Evolutionary conservation across 768 basidiomycete genomes (phyloP).

Genomic region (Phaeotremella skinneri): DNA sequence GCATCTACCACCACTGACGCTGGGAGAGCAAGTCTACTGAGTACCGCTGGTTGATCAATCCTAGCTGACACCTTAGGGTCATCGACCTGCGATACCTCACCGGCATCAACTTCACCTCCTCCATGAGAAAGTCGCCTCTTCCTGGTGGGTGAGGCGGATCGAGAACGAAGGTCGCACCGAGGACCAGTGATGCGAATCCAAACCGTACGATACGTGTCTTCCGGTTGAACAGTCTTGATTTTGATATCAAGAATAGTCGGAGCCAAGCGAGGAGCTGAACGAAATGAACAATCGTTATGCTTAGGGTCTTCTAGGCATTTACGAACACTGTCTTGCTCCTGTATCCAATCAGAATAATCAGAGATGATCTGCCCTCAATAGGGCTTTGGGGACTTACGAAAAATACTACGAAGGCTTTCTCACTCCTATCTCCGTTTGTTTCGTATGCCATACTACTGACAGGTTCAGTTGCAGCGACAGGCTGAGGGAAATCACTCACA

Average conservation of each 20-base stretch:
- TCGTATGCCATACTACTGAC: constrained; percentile 21
- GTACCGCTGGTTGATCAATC: background rate
- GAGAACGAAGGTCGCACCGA: constrained; percentile 20
- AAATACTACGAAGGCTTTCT: constrained; percentile 32
- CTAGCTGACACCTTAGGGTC: background rate
- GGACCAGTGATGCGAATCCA: constrained; percentile 24
- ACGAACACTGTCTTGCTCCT: constrained; percentile 18
- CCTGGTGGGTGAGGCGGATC: constrained; percentile 19
- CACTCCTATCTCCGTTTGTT: constrained; percentile 12
- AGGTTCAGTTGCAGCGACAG: constrained; percentile 1
- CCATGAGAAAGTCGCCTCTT: background rate
- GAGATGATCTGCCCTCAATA: background rate
- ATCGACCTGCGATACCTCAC: background rate
- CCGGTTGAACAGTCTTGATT: background rate
- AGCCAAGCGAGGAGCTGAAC: background rate
- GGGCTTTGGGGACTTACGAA: constrained; percentile 15
- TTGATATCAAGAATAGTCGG: constrained; percentile 5
- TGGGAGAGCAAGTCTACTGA: background rate
- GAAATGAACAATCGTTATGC: constrained; percentile 5
- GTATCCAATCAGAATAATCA: constrained; percentile 2
- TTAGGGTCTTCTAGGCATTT: constrained; percentile 25
- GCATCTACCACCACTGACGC: constrained; percentile 18
- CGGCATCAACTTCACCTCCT: background rate
- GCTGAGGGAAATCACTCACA: constrained; percentile 15
- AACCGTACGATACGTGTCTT: constrained; percentile 12